Evolutionary conservation across 2,329 filamentous ascomycete genomes (phyloP), one percentile per base, ranked within the genome.

Genomic region (Exophiala spinifera): DNA sequence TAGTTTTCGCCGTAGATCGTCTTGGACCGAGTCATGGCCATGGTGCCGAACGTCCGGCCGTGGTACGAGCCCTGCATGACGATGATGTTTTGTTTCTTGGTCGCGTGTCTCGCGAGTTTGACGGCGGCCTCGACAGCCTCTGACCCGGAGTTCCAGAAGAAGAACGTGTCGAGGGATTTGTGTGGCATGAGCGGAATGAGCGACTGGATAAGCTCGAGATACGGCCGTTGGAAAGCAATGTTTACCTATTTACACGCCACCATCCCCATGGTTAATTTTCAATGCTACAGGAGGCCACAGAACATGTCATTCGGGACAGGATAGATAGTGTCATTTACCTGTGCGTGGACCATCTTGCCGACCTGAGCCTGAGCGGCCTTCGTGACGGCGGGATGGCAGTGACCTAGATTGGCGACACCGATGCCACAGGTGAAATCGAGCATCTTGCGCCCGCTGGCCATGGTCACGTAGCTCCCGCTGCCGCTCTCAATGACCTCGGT

Each of bases 161-260:
- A 71, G 49, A 72, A 71, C 3, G 68, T 70, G 59, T 72, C 66
- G n/a, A 72, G 63, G 1, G 63, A 64, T 15, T 63, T 61, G 54
- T 72, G 63, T 4, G 69, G 69, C 69, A 72, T 71, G 25, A 69
- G 45, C 1, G 69, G 69, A 15, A 70, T 56, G 7, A 72, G 59
- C 1, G 59, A 55, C 48, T 71, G 55, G 31, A 72, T 63, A 36
- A 72, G 65, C 37, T 69, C 64, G 20, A 70, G 62, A 52, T 69
- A 70, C 4, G 70, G 68, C 51, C 70, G 68, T 46, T 72, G 69
- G 61, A 72, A 72, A 1, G 70, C 70, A 49, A 73, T 73, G 61
- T 72, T 72, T 49, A 72, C 67, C 55, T 44, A 15, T 43, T 23
- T 23, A 19, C 19, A 14, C 42, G 2, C 7, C 10, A 44, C 14